phyloP scores from a whole-genome alignment of 352 stramenopile species.

The Saprolegnia parasitica region DNA sequence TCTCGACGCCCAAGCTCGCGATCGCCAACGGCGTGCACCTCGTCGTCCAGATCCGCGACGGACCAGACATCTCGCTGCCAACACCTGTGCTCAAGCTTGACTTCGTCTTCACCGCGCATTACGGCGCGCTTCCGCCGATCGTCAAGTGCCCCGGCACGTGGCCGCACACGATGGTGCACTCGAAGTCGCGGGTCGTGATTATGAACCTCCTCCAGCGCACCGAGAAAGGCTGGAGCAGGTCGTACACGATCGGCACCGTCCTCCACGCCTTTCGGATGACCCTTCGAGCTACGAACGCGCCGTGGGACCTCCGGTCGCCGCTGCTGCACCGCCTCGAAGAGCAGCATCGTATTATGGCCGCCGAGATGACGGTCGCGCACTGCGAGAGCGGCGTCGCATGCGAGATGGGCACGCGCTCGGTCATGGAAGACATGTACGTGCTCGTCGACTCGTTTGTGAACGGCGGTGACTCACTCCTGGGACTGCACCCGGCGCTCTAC shows the following conservation, averaged over 20 bases:
- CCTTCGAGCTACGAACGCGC: not conserved
- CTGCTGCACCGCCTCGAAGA: constrained; percentile 8
- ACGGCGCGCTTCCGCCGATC: constrained; percentile 12
- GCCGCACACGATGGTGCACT: not conserved
- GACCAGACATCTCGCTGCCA: not conserved
- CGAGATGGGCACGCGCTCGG: constrained; percentile 1
- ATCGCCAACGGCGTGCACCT: not conserved
- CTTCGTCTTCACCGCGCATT: constrained; percentile 17
- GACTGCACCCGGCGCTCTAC: constrained; percentile 21
- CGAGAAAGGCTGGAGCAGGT: constrained; percentile 23
- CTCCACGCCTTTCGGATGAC: constrained; percentile 13
- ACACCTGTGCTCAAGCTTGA: constrained; percentile 15
- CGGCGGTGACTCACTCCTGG: not conserved
- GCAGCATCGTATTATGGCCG: constrained; percentile 7
- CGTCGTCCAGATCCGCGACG: not conserved
- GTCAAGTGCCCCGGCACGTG: constrained; percentile 18
- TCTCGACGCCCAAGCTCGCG: not conserved
- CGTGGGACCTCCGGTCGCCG: constrained; percentile 16
- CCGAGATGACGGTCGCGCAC: constrained; percentile 4
- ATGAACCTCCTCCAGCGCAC: constrained; percentile 14
- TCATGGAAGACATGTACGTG: constrained; percentile 23
- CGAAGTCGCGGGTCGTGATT: constrained; percentile 2
- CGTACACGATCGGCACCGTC: constrained; percentile 15
- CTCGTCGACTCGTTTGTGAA: constrained; percentile 4
- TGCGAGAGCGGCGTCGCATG: not conserved